phyloP scores from a whole-genome alignment of 2,329 filamentous ascomycete species.

The Aaosphaeria arxii region DNA sequence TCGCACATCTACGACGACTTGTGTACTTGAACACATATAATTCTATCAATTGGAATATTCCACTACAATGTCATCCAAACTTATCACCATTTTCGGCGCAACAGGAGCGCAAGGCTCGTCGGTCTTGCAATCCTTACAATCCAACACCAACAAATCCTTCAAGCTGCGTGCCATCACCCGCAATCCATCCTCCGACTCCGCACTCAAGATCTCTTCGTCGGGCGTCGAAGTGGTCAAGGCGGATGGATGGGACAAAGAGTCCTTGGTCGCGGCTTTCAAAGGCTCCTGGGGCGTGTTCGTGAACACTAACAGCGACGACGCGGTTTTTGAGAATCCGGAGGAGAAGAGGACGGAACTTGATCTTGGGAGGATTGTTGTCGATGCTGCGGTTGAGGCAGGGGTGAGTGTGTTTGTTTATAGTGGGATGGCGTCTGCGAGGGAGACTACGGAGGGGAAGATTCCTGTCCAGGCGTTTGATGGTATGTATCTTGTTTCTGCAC shows the following conservation, averaged over 20 bases:
- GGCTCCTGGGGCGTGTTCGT: constrained; percentile 18
- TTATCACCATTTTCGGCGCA: constrained; percentile 38
- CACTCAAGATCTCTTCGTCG: constrained; percentile 42
- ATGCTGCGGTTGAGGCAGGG: constrained; percentile 12
- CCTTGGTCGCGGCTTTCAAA: constrained; percentile 16
- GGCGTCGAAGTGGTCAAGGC: constrained; percentile 14
- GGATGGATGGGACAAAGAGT: constrained; percentile 17
- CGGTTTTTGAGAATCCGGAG: constrained; percentile 11
- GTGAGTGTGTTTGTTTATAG: constrained; percentile 16
- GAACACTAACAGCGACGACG: constrained; percentile 19
- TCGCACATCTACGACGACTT: too few relatives aligned
- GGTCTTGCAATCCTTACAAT: constrained; percentile 35
- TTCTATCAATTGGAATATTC: background rate
- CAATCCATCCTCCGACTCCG: constrained; percentile 46
- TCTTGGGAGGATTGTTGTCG: constrained; percentile 14
- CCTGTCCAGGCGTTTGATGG: constrained; percentile 14
- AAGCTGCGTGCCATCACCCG: constrained; percentile 58
- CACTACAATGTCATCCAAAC: constrained; percentile 7
- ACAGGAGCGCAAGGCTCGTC: constrained; percentile 44
- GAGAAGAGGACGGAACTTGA: constrained; percentile 14
- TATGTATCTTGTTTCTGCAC: constrained; percentile 3
- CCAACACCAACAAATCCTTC: constrained; percentile 26
- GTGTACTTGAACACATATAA: too few relatives aligned
- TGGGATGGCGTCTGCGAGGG: constrained; percentile 13
- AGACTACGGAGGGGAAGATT: constrained; percentile 11